Evolutionary conservation across 1,139 yeast species (phyloP).

Genomic region (Saccharomycopsis hybrid): DNA sequence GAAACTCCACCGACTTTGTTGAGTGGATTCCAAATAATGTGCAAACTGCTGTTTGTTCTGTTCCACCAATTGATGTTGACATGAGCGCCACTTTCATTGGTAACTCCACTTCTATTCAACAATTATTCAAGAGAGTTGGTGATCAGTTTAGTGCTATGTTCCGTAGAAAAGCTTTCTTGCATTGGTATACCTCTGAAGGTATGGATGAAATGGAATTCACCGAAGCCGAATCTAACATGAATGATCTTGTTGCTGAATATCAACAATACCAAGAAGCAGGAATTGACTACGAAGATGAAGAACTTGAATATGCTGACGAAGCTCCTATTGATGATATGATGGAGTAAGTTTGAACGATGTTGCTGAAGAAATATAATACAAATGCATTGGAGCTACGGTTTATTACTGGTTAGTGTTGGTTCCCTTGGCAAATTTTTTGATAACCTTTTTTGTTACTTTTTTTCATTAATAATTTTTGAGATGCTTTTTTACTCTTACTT

Average conservation of each 20-base stretch:
- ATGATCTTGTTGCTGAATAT: slow-evolving; percentile 81
- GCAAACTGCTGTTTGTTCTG: slow-evolving; percentile 88
- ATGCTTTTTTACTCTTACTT: too few relatives aligned
- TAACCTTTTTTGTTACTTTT: too few relatives aligned
- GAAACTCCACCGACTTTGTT: slow-evolving; percentile 75
- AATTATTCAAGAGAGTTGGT: slow-evolving; percentile 82
- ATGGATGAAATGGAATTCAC: slow-evolving; percentile 93
- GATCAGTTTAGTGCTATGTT: slow-evolving; percentile 90
- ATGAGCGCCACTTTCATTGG: slow-evolving; percentile 92
- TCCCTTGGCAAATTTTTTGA: too few relatives aligned
- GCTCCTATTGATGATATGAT: slow-evolving; percentile 47
- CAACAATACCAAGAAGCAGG: slow-evolving; percentile 89
- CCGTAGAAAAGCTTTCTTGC: slow-evolving; percentile 90
- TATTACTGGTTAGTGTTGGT: too few relatives aligned
- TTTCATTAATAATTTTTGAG: too few relatives aligned
- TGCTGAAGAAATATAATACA: too few relatives aligned
- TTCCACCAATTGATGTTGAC: slow-evolving; percentile 78
- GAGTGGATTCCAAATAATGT: slow-evolving; percentile 98
- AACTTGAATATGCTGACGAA: slow-evolving; percentile 61
- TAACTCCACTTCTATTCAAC: slow-evolving; percentile 88
- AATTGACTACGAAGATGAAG: slow-evolving; percentile 62
- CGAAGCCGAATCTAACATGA: slow-evolving; percentile 79
- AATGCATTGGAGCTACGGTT: too few relatives aligned
- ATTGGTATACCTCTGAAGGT: slow-evolving; percentile 93
- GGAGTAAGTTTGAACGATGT: background rate